Evolutionary conservation across 306 rosid genomes (phyloP).

Genomic region (Prosopis cineraria): DNA sequence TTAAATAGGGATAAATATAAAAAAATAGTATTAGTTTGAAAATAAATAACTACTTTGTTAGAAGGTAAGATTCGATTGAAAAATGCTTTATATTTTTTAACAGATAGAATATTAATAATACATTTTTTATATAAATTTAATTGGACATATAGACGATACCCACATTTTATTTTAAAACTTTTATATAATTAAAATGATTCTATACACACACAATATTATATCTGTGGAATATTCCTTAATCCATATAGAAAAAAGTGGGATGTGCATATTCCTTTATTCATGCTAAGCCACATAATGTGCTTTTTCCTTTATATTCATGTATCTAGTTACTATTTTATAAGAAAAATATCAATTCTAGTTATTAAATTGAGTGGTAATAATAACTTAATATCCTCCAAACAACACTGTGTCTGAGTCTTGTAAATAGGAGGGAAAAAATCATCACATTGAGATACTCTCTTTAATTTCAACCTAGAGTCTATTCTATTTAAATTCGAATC

Average conservation of each 20-base stretch:
- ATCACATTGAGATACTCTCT: too few species aligned
- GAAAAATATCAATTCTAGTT: neutral
- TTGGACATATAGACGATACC: neutral
- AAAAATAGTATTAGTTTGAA: too few species aligned
- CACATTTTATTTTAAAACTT: neutral
- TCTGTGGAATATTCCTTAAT: too few species aligned
- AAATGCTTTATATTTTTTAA: too few species aligned
- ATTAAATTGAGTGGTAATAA: neutral
- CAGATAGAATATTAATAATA: too few species aligned
- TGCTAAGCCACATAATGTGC: slow-evolving; percentile 18
- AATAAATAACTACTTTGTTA: too few species aligned
- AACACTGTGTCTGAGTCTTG: neutral
- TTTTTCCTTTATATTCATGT: neutral
- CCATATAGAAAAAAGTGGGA: slow-evolving; percentile 7
- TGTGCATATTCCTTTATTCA: neutral
- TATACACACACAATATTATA: neutral
- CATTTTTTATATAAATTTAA: too few species aligned
- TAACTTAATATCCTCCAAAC: neutral
- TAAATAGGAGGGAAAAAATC: too few species aligned
- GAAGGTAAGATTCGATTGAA: too few species aligned
- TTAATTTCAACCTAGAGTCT: too few species aligned
- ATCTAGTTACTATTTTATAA: neutral
- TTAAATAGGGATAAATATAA: too few species aligned
- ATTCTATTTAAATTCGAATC: too few species aligned
- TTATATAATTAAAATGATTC: neutral